Evolutionary conservation across 1,139 yeast genomes (phyloP), one percentile per base, ranked within the genome.

Genomic region (Casaregolazyma lundiana): DNA sequence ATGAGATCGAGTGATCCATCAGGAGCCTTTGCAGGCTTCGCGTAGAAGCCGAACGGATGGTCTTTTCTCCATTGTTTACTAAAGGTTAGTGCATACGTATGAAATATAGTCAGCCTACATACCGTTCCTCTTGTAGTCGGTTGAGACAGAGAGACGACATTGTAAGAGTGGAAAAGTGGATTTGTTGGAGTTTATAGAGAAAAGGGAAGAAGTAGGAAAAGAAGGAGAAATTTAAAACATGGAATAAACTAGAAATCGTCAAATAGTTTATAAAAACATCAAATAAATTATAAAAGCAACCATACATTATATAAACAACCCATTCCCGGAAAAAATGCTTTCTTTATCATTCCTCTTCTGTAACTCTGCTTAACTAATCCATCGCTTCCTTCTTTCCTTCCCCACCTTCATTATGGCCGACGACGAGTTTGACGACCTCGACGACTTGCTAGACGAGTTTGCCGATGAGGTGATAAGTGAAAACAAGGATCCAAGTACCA

Each of bases 51-150:
- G 67, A 89, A 92, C 0, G 99, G 99, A 65, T 94, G 99, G 64
- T 90, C 97, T 66, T 89, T 92, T 58, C 99, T 80, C 99, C 99
- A 92, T 65, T 85, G 90, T 68, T 90, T 92, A 64, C 97, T 71
- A 34, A 9, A 11, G 20, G 38, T 20, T 26, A 38, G 19, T 22
- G n/a, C 26, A 15, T 15, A 16, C 21, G 21, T 22, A 32, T 13
- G 32, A 35, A 37, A 16, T 15, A 24, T 15, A 11, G 16, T 22
- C 9, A 22, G 6, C 38, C 11, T 11, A 58, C 71, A 50, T 61
- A 69, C 73, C 75, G 73, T 65, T 86, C 95, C 64, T 85, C 94
- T 63, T 87, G 95, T 49, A 88, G 74, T 56, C 96, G 76, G 53
- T 81, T 88, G 55, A 84, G 73, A 62, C 94, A 83, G 53, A 88